A percentile compares a stretch with the other conserved stretches of the same genome.
These are phyloP conservation scores for Globisporangium echinulatum DNA, from an alignment of 352 stramenopile species.

Conservation along the genomic window DNA sequence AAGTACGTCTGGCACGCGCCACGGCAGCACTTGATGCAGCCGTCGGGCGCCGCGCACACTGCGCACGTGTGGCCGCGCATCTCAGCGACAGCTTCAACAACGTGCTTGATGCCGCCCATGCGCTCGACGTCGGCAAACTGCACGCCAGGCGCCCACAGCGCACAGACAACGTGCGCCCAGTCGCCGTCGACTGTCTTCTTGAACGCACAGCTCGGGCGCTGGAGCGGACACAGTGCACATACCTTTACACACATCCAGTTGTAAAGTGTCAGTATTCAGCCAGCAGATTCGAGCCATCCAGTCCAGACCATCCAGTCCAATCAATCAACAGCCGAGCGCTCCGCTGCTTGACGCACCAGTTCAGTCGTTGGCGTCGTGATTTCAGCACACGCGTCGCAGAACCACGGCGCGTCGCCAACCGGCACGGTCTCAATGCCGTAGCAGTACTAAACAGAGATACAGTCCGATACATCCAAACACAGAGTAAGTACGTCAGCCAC, in stretches of 20 bases:
- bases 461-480: neutral
- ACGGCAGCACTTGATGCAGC: conserved; percentile 85
- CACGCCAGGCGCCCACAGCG: conserved; percentile 79
- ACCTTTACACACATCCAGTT: conserved; percentile 17
- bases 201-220: conserved; percentile 61
- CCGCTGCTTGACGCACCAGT: conserved; percentile 22
- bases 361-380: conserved; percentile 30
- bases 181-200: conserved; percentile 78
- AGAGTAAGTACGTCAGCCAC: neutral
- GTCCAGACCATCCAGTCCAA: neutral
- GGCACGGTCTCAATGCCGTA: conserved; percentile 80
- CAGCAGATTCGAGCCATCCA: neutral
- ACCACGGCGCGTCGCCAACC: conserved; percentile 79
- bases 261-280: no score
- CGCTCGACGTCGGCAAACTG: conserved; percentile 81
- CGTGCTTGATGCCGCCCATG: conserved; percentile 79
- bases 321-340: no score
- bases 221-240: conserved; percentile 74
- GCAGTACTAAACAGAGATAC: conserved; percentile 52
- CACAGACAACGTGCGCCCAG: conserved; percentile 84
- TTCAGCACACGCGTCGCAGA: conserved; percentile 74
- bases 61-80: conserved; percentile 54
- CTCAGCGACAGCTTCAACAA: conserved; percentile 55
- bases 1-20: conserved; percentile 62
- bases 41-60: conserved; percentile 58